Conservation (phyloP, 2,329 filamentous ascomycete species). For the Thermothelomyces thermophilus region DNA sequence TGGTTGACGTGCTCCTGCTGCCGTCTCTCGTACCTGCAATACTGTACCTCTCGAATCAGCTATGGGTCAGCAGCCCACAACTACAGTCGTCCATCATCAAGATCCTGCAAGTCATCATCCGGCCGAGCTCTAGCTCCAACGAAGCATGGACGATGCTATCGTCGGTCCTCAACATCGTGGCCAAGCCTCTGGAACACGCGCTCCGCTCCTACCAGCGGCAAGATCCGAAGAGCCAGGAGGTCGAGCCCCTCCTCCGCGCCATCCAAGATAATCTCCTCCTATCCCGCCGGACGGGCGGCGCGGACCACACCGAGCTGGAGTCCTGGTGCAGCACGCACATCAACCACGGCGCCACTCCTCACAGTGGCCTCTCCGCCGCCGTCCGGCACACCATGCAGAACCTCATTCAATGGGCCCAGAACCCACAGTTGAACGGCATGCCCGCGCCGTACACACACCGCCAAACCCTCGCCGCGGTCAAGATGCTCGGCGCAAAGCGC, state of each 20-base stretch:
- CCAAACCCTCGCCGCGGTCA: constrained; percentile 55
- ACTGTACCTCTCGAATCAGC: constrained; percentile 62
- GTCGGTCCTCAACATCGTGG: constrained; percentile 64
- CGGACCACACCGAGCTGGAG: constrained; percentile 61
- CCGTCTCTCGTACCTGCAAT: constrained; percentile 70
- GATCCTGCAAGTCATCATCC: constrained; percentile 66
- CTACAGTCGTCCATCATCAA: constrained; percentile 64
- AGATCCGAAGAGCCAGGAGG: constrained; percentile 60
- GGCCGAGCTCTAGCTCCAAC: constrained; percentile 61
- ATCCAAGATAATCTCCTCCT: constrained; percentile 54
- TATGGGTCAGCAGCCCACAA: constrained; percentile 57
- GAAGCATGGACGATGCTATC: constrained; percentile 66
- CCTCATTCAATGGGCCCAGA: constrained; percentile 60
- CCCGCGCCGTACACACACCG: constrained; percentile 66
- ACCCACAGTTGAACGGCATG: constrained; percentile 48
- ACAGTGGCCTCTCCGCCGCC: constrained; percentile 50
- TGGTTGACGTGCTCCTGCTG: constrained; percentile 74
- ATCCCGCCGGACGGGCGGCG: constrained; percentile 55
- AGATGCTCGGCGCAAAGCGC: constrained; percentile 54
- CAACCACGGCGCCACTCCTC: constrained; percentile 24
- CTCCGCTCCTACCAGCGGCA: constrained; percentile 60
- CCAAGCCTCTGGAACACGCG: constrained; percentile 60
- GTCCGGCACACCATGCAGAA: constrained; percentile 56
- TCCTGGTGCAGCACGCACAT: constrained; percentile 50
- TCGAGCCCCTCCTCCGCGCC: constrained; percentile 61